Percentiles rank a stretch among this genome's conserved stretches.
Conservation (phyloP, 1,284 basidiomycete genomes). For the Fomitiporia mediterranea region DNA sequence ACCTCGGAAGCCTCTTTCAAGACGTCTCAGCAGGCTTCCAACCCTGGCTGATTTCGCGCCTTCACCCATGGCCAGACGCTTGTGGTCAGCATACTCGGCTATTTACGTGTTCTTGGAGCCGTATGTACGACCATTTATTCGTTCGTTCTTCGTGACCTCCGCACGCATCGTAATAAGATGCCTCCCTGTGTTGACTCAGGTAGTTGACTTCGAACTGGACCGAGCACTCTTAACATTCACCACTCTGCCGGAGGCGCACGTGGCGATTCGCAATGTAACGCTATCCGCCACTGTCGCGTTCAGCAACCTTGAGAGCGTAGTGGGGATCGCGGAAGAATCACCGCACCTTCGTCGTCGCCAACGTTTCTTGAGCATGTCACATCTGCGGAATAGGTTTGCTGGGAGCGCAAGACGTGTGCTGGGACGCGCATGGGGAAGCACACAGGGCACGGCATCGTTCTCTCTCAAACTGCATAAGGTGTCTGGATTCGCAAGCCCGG, state of each 20-base stretch:
- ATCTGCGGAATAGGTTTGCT: constrained; percentile 56
- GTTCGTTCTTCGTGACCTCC: constrained; percentile 46
- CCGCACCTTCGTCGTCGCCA: constrained; percentile 24
- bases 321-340: constrained; percentile 26
- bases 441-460: constrained; percentile 49
- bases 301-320: constrained; percentile 40
- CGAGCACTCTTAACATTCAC: constrained; percentile 46
- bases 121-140: constrained; percentile 53
- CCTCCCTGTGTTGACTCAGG: constrained; percentile 60
- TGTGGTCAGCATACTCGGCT: constrained; percentile 42
- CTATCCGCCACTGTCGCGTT: constrained; percentile 53
- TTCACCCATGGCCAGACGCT: constrained; percentile 46
- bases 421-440: constrained; percentile 62
- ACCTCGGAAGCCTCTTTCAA: constrained; percentile 9
- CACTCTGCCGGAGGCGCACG: constrained; percentile 44
- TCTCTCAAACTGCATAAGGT: constrained; percentile 44
- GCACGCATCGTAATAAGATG: constrained; percentile 57
- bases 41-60: constrained; percentile 50
- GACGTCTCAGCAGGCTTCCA: constrained; percentile 37
- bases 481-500: not conserved
- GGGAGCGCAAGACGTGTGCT: constrained; percentile 58
- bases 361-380: constrained; percentile 43
- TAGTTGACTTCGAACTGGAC: constrained; percentile 61
- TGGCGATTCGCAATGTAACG: constrained; percentile 46
- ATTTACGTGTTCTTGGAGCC: constrained; percentile 51